Evolutionary conservation across 345 rosid species (phyloP).

Genomic region (Linum usitatissimum): DNA sequence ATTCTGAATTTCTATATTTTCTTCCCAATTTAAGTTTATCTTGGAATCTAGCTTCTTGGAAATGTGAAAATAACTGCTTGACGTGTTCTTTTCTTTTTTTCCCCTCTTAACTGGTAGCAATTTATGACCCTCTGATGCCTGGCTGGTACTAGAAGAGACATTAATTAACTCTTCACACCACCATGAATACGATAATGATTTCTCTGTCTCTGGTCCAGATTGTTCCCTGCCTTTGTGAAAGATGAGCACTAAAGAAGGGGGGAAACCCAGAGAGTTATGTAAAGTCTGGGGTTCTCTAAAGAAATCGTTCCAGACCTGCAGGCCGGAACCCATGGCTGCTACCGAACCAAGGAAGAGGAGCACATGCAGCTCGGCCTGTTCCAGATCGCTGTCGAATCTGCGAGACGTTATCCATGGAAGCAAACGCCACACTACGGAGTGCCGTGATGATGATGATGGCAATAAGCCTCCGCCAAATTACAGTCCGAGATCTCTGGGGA

Average conservation of each 20-base stretch:
- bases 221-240: too few species aligned
- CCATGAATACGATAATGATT: background rate
- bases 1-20: background rate
- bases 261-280: slow-evolving; percentile 16
- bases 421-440: slow-evolving; percentile 16
- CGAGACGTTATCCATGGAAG: slow-evolving; percentile 30
- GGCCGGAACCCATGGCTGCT: slow-evolving; percentile 21
- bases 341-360: slow-evolving; percentile 20
- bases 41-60: background rate
- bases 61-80: too few species aligned
- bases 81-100: background rate
- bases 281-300: slow-evolving; percentile 39
- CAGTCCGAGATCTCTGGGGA: slow-evolving; percentile 40
- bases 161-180: background rate
- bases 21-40: background rate
- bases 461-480: slow-evolving; percentile 12
- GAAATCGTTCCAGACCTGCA: slow-evolving; percentile 33
- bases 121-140: background rate
- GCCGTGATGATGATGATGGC: background rate
- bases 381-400: slow-evolving; percentile 33
- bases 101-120: background rate
- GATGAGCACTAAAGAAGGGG: background rate
- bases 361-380: slow-evolving; percentile 18
- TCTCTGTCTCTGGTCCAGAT: background rate
- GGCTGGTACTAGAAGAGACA: background rate